These are phyloP conservation scores for Yamadazyma membranifaciens DNA, from an alignment of 1,139 yeast species.

Conservation along the genomic window DNA sequence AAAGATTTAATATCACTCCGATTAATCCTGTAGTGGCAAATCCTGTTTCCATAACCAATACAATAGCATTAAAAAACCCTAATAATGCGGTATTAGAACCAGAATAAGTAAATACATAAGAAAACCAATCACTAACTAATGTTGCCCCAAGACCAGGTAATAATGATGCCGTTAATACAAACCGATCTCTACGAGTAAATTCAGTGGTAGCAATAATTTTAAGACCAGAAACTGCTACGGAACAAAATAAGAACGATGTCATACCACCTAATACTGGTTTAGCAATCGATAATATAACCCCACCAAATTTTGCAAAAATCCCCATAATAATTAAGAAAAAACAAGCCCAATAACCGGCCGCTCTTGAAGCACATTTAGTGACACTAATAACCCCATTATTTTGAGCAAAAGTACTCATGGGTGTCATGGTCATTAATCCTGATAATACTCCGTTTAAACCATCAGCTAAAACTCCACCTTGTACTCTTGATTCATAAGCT, in stretches of 20 bases:
- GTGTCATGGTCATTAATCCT: constrained; percentile 74
- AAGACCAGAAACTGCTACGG: constrained; percentile 88
- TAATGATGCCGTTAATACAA: constrained; percentile 72
- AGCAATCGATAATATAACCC: constrained; percentile 84
- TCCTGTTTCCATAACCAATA: constrained; percentile 82
- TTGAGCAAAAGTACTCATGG: constrained; percentile 88
- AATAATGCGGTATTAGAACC: constrained; percentile 62
- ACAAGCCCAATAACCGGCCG: constrained; percentile 88
- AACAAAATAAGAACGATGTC: constrained; percentile 85
- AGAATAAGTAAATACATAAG: constrained; percentile 66
- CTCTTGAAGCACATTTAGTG: constrained; percentile 85
- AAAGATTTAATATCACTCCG: constrained; percentile 68
- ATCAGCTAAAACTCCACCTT: constrained; percentile 89
- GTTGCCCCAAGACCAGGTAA: constrained; percentile 79
- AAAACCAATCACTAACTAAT: constrained; percentile 76
- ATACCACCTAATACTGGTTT: constrained; percentile 85
- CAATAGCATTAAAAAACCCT: constrained; percentile 80
- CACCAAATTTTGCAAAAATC: constrained; percentile 82
- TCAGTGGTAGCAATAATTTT: constrained; percentile 72
- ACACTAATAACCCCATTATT: constrained; percentile 91
- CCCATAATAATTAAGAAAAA: constrained; percentile 84
- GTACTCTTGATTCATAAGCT: constrained; percentile 76
- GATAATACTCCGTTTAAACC: constrained; percentile 70
- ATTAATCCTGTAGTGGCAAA: constrained; percentile 80
- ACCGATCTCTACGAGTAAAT: constrained; percentile 85